Evolutionary conservation across 2,329 filamentous ascomycete genomes (phyloP).

Genomic region (Neopestalotiopsis rosae): DNA sequence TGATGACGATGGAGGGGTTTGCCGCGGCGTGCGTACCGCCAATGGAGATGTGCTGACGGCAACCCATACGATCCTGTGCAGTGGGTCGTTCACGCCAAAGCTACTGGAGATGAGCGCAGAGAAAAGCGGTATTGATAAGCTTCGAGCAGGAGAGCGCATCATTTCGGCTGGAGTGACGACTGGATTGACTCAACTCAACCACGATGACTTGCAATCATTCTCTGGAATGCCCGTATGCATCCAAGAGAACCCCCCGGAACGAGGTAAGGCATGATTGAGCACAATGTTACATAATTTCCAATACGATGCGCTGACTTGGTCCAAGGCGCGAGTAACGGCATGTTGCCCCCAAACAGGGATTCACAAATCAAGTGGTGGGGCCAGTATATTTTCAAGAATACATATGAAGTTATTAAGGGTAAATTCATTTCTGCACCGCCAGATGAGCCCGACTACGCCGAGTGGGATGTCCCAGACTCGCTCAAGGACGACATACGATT

Average conservation of each 20-base stretch:
- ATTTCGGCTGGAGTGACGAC: constrained; percentile 65
- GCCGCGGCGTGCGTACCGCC: constrained; percentile 53
- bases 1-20: constrained; percentile 48
- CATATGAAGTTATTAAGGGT: constrained; percentile 55
- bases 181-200: constrained; percentile 59
- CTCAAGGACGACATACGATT: constrained; percentile 65
- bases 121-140: constrained; percentile 48
- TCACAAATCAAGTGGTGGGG: constrained; percentile 64
- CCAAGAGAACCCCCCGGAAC: constrained; percentile 37
- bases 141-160: constrained; percentile 60
- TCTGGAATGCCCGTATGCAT: constrained; percentile 54
- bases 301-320: constrained; percentile 35
- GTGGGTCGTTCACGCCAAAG: constrained; percentile 63
- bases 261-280: constrained; percentile 31
- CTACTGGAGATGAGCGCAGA: constrained; percentile 58
- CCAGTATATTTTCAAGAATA: constrained; percentile 63
- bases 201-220: constrained; percentile 49
- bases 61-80: constrained; percentile 57
- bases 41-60: constrained; percentile 52
- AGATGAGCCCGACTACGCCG: constrained; percentile 59
- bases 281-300: not conserved
- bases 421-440: constrained; percentile 62
- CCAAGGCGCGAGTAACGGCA: constrained; percentile 61
- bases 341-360: constrained; percentile 58
- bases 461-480: constrained; percentile 63